Evolutionary conservation across 352 stramenopile species (phyloP), one percentile per base, ranked within the genome.

Genomic region (Phytophthora tubulina): DNA sequence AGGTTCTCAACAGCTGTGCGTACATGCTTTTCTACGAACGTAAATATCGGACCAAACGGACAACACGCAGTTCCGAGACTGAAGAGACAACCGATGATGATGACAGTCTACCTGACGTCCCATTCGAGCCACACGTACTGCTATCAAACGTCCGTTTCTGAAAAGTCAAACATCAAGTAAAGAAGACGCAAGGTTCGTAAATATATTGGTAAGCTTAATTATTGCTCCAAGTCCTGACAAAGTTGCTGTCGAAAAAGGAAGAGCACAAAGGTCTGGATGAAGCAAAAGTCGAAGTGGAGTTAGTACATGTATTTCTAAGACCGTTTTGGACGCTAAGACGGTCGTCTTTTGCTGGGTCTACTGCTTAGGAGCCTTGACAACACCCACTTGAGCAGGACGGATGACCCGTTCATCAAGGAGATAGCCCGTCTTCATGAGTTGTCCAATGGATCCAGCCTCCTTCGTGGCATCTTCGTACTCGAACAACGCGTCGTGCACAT

Each of bases 391-490:
- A 7, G 97, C 97, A 5, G 97, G 95, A 67, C 98, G 92, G 36
- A 99, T 89, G 50, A 99, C 95, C 52, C 98, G 89, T 60, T 94
- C 86, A 83, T 99, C 98, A 57, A 99, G 85, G 72, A 91, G 86
- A 84, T 99, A 99, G 59, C 98, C 98, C 3, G 78, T 76, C 86
- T 99, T 99, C 83, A 99, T 95, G 52, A 99, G 86, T 86, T 99
- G 97, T 38, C 97, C 98, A 58, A 99, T 85, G 31, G 89, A 97
- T 30, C 95, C 96, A 17, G 91, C 70, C 44, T 95, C 88, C 72
- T 96, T 94, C 36, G 86, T 75, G 2, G 87, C 65, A 86, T 99
- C 96, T 15, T 92, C 84, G 81, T 99, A 99, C 86, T 99, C 93
- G 79, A 99, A 99, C 41, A 99, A 84, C 33, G 97, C 98, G 64